These are phyloP conservation scores for Phaeolepiota aurea DNA, from an alignment of 768 basidiomycete genomes.

Conservation along the genomic window DNA sequence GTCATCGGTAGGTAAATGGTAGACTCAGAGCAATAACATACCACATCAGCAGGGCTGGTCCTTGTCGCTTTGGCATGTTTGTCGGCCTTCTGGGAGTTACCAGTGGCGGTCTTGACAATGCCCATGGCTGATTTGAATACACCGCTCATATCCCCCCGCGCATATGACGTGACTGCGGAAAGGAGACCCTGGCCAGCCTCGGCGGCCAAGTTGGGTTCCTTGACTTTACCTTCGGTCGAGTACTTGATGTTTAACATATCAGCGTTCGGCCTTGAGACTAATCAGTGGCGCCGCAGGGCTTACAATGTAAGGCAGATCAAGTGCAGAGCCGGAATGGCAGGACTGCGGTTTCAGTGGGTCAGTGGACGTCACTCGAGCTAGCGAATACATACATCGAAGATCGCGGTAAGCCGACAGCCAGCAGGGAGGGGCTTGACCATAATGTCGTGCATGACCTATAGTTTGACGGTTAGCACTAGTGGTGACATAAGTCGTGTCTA, in stretches of 20 bases:
- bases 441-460: constrained; percentile 63
- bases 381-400: constrained; percentile 56
- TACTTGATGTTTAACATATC: constrained; percentile 63
- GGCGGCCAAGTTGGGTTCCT: constrained; percentile 83
- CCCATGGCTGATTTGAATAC: constrained; percentile 67
- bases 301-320: constrained; percentile 71
- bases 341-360: constrained; percentile 33
- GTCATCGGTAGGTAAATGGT: background rate
- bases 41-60: constrained; percentile 81
- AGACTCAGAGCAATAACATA: constrained; percentile 25
- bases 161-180: constrained; percentile 69
- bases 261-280: too few relatives aligned
- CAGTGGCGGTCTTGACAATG: constrained; percentile 69
- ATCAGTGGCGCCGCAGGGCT: constrained; percentile 8
- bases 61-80: constrained; percentile 52
- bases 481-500: too few relatives aligned
- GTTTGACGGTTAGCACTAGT: too few relatives aligned
- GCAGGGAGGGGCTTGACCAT: constrained; percentile 76
- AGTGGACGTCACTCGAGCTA: background rate
- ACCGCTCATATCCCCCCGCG: constrained; percentile 73
- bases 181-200: constrained; percentile 86
- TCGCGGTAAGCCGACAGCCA: constrained; percentile 83
- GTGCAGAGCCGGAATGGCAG: constrained; percentile 84
- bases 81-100: constrained; percentile 54
- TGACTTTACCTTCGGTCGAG: constrained; percentile 91